Percentiles rank a stretch among this genome's conserved stretches.
These are phyloP conservation scores for Candida suzukii DNA, from an alignment of 805 yeast species.

Conservation along the genomic window DNA sequence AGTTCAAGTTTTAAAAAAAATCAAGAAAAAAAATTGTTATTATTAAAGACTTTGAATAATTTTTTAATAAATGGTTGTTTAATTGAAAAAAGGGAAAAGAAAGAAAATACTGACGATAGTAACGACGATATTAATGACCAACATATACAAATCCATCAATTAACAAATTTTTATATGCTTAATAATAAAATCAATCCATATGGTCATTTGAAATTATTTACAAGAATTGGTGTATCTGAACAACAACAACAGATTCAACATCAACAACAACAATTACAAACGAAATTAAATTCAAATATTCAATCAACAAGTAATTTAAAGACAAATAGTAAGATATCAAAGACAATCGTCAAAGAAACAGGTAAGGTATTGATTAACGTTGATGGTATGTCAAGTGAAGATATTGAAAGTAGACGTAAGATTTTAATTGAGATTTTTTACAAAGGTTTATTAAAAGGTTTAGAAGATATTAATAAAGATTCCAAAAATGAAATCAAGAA, in stretches of 20 bases:
- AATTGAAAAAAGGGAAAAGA: conserved; percentile 7
- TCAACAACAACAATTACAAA: neutral
- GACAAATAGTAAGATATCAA: neutral
- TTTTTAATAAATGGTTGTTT: conserved; percentile 20
- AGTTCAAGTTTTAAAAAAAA: conserved; percentile 24
- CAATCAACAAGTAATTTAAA: neutral
- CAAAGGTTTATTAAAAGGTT: conserved; percentile 41
- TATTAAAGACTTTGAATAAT: conserved; percentile 31
- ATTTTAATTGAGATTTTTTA: conserved; percentile 47
- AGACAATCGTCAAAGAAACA: neutral
- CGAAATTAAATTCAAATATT: neutral
- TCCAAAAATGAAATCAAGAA: conserved; percentile 26
- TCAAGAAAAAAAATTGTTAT: conserved; percentile 25
- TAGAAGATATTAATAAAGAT: conserved; percentile 47
- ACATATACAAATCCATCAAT: conserved; percentile 33
- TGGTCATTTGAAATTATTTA: conserved; percentile 54
- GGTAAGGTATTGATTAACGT: conserved; percentile 24
- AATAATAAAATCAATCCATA: conserved; percentile 58
- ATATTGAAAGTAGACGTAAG: conserved; percentile 45
- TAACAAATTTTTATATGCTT: conserved; percentile 44
- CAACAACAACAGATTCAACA: neutral
- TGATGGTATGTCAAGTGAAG: conserved; percentile 50
- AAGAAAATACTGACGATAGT: neutral
- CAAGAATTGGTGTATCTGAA: conserved; percentile 23
- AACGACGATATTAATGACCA: conserved; percentile 6